Percentiles rank a stretch among this genome's conserved stretches.
Evolutionary conservation across 805 yeast genomes (phyloP).

Genomic region (Scheffersomyces spartinae): DNA sequence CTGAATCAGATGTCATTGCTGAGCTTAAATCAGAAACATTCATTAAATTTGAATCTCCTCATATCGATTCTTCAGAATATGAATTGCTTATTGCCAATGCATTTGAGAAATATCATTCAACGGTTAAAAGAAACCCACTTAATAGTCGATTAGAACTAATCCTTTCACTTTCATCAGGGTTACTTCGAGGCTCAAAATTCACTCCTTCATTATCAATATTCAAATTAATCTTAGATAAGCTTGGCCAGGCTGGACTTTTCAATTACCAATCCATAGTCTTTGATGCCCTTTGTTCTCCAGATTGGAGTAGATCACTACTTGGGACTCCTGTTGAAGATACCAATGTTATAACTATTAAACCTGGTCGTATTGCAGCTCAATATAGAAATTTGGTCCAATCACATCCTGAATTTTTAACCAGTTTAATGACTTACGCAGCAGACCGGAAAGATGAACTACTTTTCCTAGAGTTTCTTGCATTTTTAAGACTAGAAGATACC

Average conservation of each 20-base stretch:
- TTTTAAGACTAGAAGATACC: constrained; percentile 14
- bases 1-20: too few relatives aligned
- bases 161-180: too few relatives aligned
- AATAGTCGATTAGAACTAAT: too few relatives aligned
- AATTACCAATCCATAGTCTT: constrained; percentile 18
- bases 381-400: constrained; percentile 14
- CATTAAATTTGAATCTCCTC: too few relatives aligned
- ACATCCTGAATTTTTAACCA: constrained; percentile 17
- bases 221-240: constrained; percentile 13
- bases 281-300: constrained; percentile 13
- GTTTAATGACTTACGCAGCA: constrained; percentile 16
- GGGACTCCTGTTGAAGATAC: neutral
- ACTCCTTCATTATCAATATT: constrained; percentile 17
- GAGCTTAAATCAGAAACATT: too few relatives aligned
- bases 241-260: constrained; percentile 11
- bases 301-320: constrained; percentile 7
- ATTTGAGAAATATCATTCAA: too few relatives aligned
- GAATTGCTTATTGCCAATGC: too few relatives aligned
- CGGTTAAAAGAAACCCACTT: too few relatives aligned
- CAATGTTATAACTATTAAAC: constrained; percentile 1
- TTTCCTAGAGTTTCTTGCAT: constrained; percentile 15
- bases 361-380: constrained; percentile 10
- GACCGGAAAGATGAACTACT: constrained; percentile 8
- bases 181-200: too few relatives aligned
- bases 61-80: too few relatives aligned